phyloP scores from a whole-genome alignment of 176 grass and related monocot species.

The Puccinellia tenuiflora region DNA sequence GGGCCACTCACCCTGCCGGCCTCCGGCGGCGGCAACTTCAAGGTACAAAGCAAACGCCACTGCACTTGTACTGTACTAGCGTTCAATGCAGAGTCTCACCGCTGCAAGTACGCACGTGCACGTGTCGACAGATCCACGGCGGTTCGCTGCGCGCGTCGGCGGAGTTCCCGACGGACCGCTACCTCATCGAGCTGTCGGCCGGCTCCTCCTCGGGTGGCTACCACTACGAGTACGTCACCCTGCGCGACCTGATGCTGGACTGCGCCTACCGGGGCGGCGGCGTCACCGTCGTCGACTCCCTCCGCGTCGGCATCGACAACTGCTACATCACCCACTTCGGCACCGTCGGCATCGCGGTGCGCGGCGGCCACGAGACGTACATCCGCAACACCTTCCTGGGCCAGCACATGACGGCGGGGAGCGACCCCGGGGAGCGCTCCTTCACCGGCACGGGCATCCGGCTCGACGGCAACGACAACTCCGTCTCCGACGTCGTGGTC shows the following conservation, averaged over 20 bases:
- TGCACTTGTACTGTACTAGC: no score
- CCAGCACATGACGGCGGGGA: constrained; percentile 64
- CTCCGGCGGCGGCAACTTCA: constrained; percentile 79
- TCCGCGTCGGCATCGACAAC: constrained; percentile 61
- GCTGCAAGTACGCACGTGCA: no score
- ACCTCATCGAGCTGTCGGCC: constrained; percentile 65
- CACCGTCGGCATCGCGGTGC: constrained; percentile 50
- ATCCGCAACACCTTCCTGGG: constrained; percentile 62
- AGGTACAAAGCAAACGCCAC: constrained; percentile 11
- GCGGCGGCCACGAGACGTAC: constrained; percentile 63
- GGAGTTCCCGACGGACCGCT: constrained; percentile 62
- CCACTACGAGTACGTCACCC: constrained; percentile 67
- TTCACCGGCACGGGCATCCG: constrained; percentile 74
- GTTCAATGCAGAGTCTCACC: no score
- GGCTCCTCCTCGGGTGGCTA: neutral
- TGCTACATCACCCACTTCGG: constrained; percentile 54
- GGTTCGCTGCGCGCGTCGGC: constrained; percentile 54
- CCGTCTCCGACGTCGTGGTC: constrained; percentile 62
- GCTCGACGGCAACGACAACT: constrained; percentile 72
- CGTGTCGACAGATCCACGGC: constrained; percentile 58
- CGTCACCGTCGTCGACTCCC: constrained; percentile 46
- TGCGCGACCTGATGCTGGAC: constrained; percentile 69
- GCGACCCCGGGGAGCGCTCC: constrained; percentile 40
- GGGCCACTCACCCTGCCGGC: constrained; percentile 52
- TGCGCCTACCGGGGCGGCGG: constrained; percentile 68